Conservation (phyloP, 2,329 filamentous ascomycete genomes). For the Chaetothyriales sp. region DNA sequence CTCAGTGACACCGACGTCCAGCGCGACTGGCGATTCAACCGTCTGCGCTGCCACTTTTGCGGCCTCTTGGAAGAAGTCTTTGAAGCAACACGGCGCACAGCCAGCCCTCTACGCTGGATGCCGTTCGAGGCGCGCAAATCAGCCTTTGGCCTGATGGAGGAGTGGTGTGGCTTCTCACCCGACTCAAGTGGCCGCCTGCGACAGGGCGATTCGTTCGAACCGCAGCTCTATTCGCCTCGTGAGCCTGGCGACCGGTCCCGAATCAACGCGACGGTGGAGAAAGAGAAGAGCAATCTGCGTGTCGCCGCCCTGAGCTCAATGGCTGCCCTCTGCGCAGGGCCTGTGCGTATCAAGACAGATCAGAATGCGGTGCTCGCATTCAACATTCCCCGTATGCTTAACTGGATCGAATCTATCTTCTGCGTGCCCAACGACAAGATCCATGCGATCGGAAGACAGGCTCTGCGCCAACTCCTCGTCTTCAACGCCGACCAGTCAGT, state of each 20-base stretch:
- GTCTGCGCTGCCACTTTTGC: conserved; percentile 81
- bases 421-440: conserved; percentile 80
- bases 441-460: conserved; percentile 75
- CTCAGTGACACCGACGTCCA: conserved; percentile 90
- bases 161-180: conserved; percentile 95
- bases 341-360: conserved; percentile 75
- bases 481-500: conserved; percentile 80
- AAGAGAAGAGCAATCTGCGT: conserved; percentile 83
- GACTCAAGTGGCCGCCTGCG: conserved; percentile 69
- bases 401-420: conserved; percentile 93
- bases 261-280: conserved; percentile 82
- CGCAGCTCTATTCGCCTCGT: neutral
- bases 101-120: conserved; percentile 84
- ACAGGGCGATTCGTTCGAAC: conserved; percentile 1
- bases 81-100: conserved; percentile 72
- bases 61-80: conserved; percentile 86
- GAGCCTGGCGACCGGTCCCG: conserved; percentile 51
- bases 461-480: conserved; percentile 74
- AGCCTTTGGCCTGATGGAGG: conserved; percentile 91
- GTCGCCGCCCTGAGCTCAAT: conserved; percentile 88
- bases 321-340: conserved; percentile 70
- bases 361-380: conserved; percentile 80
- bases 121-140: conserved; percentile 93
- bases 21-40: conserved; percentile 87
- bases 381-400: conserved; percentile 78